Evolutionary conservation across 176 grass and related monocot species (phyloP), one percentile per base, ranked within the genome.

Genomic region (Aegilops speltoides): DNA sequence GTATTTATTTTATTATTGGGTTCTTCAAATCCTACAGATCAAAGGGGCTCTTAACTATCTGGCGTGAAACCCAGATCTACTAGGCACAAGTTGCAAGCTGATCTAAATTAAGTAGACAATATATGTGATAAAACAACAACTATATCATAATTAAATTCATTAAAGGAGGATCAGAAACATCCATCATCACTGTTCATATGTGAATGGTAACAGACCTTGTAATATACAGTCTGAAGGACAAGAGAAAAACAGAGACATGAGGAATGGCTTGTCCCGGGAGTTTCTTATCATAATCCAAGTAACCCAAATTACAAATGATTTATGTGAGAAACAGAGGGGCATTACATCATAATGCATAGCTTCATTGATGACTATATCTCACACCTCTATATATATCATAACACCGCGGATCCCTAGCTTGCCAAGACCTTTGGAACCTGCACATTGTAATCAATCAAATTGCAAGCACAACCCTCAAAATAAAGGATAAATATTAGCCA

Each of bases 381-480:
- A 77, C 60, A 77, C 34, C 50, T 77, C 38, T 72, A 54, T 86
- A 88, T 77, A 59, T 45, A 74, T 73, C 68, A 40, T 54, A 71
- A 23, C 12, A 80, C 76, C 23, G 7, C 52, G 33, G 36, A 64
- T 24, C 9, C 82, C 77, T 77, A 82, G 77, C 40, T 70, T 52
- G 52, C 82, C 86, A 88, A 78, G 70, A 78, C 63, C 82, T 85
- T 88, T 64, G 64, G 78, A 85, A 82, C 86, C 86, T 88, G 86
- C 68, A 71, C 19, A 72, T 64, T 25, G 17, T 6, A 78, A 78
- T 40, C 31, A 64, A 32, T 85, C 50, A 88, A 24, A 78, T 29
- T 62, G 60, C 6, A 10, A 43, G 23, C 3, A 74, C 16, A 22
- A 41, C 8, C 3, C 48, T 80, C 6, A 57, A 50, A 73, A 41